Evolutionary conservation across 106 monocot genomes (phyloP).

Genomic region (Platanthera guangdongensis): DNA sequence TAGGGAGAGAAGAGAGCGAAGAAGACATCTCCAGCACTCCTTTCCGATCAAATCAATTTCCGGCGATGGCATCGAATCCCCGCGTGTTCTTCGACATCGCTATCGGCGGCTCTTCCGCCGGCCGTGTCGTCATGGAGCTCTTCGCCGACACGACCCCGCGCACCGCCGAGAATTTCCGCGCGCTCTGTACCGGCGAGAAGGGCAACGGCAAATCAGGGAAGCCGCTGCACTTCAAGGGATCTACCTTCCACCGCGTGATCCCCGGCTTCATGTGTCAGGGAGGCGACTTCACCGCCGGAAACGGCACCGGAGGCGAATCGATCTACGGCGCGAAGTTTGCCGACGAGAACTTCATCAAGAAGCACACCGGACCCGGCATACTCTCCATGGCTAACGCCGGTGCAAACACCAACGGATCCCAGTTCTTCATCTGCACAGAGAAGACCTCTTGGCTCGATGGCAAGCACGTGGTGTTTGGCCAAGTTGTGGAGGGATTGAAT

Average conservation of each 20-base stretch:
- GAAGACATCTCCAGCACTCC: neutral
- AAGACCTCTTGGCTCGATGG: constrained; percentile 59
- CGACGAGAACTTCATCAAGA: constrained; percentile 64
- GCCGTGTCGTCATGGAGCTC: constrained; percentile 58
- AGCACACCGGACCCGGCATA: constrained; percentile 53
- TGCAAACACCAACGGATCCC: constrained; percentile 67
- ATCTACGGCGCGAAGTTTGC: constrained; percentile 67
- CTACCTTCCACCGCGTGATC: constrained; percentile 77
- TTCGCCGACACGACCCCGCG: constrained; percentile 38
- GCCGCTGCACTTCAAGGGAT: constrained; percentile 78
- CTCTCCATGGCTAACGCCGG: constrained; percentile 91
- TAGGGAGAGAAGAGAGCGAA: neutral
- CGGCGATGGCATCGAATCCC: constrained; percentile 26
- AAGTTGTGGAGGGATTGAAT: constrained; percentile 50
- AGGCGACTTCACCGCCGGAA: constrained; percentile 82
- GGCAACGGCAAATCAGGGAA: constrained; percentile 51
- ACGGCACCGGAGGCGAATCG: constrained; percentile 88
- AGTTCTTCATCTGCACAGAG: constrained; percentile 80
- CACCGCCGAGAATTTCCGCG: constrained; percentile 47
- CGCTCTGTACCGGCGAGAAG: constrained; percentile 85
- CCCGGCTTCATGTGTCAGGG: constrained; percentile 91
- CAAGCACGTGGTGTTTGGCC: constrained; percentile 73
- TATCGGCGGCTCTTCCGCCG: constrained; percentile 31
- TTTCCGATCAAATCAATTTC: neutral
- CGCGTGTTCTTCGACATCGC: constrained; percentile 51